Evolutionary conservation across 2,329 filamentous ascomycete genomes (phyloP).

Genomic region (Fusarium sp.): DNA sequence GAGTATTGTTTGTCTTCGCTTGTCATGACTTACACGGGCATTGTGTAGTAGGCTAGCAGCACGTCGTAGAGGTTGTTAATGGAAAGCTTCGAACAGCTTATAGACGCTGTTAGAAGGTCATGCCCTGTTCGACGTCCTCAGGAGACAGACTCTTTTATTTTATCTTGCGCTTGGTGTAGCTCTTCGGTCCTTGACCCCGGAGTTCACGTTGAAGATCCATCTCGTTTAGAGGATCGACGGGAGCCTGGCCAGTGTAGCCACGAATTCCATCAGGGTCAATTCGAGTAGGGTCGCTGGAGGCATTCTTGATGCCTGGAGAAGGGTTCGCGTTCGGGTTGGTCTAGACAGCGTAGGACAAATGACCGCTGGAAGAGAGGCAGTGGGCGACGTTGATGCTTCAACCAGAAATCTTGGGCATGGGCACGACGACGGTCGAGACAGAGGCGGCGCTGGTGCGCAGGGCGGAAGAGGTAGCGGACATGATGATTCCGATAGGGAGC

Average conservation of each 20-base stretch:
- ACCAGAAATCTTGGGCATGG: conserved; percentile 4
- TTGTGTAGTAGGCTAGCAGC: no score
- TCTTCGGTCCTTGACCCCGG: conserved; percentile 84
- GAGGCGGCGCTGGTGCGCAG: conserved; percentile 18
- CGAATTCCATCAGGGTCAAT: conserved; percentile 91
- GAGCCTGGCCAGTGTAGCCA: conserved; percentile 92
- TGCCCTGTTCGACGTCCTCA: conserved; percentile 84
- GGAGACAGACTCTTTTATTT: conserved; percentile 90
- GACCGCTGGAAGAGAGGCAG: conserved; percentile 3
- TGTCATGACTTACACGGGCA: no score
- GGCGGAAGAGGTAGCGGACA: conserved; percentile 21
- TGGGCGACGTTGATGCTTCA: conserved; percentile 6
- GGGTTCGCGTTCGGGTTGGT: conserved; percentile 81
- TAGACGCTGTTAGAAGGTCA: no score
- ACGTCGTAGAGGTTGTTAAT: no score
- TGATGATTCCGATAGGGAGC: conserved; percentile 12
- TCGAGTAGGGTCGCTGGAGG: conserved; percentile 80
- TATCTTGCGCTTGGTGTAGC: conserved; percentile 91
- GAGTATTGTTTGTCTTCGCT: no score
- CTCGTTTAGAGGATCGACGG: conserved; percentile 86
- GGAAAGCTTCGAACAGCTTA: no score
- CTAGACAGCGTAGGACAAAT: conserved; percentile 53
- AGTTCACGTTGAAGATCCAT: conserved; percentile 92
- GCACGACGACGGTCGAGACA: conserved; percentile 31
- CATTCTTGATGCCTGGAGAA: conserved; percentile 88